phyloP scores from a whole-genome alignment of 176 grass and related monocot genomes.

The Oryza meridionalis region DNA sequence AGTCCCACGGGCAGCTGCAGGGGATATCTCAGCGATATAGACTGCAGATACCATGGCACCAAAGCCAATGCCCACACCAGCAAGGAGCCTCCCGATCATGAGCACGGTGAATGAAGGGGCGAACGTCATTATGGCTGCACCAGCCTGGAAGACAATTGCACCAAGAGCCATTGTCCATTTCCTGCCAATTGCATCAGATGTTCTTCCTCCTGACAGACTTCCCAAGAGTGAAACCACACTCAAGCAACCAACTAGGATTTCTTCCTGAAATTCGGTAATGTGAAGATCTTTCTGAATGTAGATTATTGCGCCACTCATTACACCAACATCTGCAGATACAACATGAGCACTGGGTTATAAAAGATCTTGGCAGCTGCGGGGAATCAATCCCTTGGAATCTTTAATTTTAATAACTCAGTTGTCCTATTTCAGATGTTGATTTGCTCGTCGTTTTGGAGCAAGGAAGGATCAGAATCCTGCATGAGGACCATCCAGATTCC shows the following conservation, averaged over 20 bases:
- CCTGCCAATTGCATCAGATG: constrained; percentile 82
- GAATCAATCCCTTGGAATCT: constrained; percentile 2
- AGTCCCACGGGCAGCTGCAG: constrained; percentile 65
- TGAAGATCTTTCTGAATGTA: constrained; percentile 93
- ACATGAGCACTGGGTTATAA: constrained; percentile 4
- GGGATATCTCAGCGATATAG: constrained; percentile 97
- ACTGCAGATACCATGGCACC: constrained; percentile 90
- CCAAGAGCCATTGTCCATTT: constrained; percentile 95
- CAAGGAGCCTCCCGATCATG: constrained; percentile 76
- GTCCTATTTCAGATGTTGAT: constrained; percentile 1
- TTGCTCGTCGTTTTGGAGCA: not conserved
- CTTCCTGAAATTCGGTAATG: constrained; percentile 85
- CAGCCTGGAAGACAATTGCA: constrained; percentile 77
- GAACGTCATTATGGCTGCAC: constrained; percentile 81
- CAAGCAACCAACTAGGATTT: constrained; percentile 84
- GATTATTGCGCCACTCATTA: constrained; percentile 85
- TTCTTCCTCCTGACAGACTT: constrained; percentile 83
- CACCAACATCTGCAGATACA: constrained; percentile 80
- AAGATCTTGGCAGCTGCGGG: not conserved
- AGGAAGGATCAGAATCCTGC: not conserved
- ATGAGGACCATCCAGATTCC: not conserved
- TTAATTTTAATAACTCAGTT: not conserved
- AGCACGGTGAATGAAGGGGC: constrained; percentile 84
- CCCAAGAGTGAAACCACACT: constrained; percentile 89
- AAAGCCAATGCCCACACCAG: constrained; percentile 88